A percentile compares a stretch with the other conserved stretches of the same genome.
These are phyloP conservation scores for Apiospora phragmitis DNA, from an alignment of 2,329 filamentous ascomycete species.

Conservation along the genomic window DNA sequence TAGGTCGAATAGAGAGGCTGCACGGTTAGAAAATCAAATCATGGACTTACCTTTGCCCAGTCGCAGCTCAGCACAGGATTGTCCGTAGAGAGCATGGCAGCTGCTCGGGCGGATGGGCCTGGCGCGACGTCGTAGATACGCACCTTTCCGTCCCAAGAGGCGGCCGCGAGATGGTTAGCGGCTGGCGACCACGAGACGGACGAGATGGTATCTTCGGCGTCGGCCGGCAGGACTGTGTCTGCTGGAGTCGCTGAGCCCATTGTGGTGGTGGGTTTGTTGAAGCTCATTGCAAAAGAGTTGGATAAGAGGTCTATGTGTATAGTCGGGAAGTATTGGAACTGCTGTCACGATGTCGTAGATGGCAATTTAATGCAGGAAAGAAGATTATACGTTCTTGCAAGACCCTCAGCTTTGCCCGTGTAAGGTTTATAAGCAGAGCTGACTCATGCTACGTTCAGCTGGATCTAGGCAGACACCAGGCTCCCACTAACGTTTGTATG, in stretches of 20 bases:
- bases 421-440: neutral
- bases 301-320: neutral
- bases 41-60: constrained; percentile 38
- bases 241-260: neutral
- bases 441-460: neutral
- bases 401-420: neutral
- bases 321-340: neutral
- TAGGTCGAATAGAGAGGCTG: constrained; percentile 20
- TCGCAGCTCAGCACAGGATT: constrained; percentile 35
- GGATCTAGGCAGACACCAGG: neutral
- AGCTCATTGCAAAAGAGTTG: neutral
- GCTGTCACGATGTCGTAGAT: neutral
- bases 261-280: neutral
- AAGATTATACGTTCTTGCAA: neutral
- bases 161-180: constrained; percentile 33
- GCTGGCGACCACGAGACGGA: constrained; percentile 37
- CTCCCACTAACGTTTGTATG: neutral
- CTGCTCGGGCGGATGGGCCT: constrained; percentile 22
- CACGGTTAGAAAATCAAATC: constrained; percentile 27
- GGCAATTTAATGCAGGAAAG: neutral
- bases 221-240: constrained; percentile 22
- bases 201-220: constrained; percentile 36
- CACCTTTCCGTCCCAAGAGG: constrained; percentile 37
- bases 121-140: constrained; percentile 35
- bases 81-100: constrained; percentile 25